These are phyloP conservation scores for Geotrichum macrosporum DNA, from an alignment of 1,139 yeast genomes.

Conservation along the genomic window DNA sequence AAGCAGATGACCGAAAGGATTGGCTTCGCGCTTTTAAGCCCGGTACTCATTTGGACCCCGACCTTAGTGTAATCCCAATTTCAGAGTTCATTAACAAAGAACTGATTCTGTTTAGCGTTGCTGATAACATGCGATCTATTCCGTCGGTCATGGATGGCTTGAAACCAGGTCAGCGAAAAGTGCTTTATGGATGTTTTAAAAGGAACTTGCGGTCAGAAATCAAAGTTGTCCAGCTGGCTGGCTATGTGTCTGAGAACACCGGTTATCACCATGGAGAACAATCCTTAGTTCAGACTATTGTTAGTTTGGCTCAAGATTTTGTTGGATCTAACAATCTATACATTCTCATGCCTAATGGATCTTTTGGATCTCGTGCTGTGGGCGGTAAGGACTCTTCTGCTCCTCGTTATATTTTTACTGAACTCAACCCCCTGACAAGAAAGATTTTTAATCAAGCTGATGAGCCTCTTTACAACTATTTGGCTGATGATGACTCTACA, in stretches of 20 bases:
- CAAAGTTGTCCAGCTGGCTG: conserved; percentile 88
- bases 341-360: conserved; percentile 83
- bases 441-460: conserved; percentile 76
- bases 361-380: conserved; percentile 92
- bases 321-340: conserved; percentile 91
- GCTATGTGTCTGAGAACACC: conserved; percentile 83
- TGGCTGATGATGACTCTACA: conserved; percentile 89
- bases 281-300: conserved; percentile 81
- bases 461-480: conserved; percentile 68
- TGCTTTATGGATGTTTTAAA: conserved; percentile 81
- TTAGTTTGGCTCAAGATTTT: conserved; percentile 91
- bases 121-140: conserved; percentile 92
- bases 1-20: conserved; percentile 96
- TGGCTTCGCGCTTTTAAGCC: conserved; percentile 90
- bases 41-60: conserved; percentile 91
- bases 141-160: conserved; percentile 94
- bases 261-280: conserved; percentile 96
- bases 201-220: conserved; percentile 72
- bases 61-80: conserved; percentile 72
- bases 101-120: conserved; percentile 90
- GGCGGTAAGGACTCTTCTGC: conserved; percentile 99
- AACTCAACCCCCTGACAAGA: conserved; percentile 69
- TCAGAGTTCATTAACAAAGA: conserved; percentile 94
- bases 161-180: conserved; percentile 96
- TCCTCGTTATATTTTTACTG: conserved; percentile 93